These are phyloP conservation scores for Trichophyton mentagrophytes DNA, from an alignment of 2,329 filamentous ascomycete species.

Conservation along the genomic window DNA sequence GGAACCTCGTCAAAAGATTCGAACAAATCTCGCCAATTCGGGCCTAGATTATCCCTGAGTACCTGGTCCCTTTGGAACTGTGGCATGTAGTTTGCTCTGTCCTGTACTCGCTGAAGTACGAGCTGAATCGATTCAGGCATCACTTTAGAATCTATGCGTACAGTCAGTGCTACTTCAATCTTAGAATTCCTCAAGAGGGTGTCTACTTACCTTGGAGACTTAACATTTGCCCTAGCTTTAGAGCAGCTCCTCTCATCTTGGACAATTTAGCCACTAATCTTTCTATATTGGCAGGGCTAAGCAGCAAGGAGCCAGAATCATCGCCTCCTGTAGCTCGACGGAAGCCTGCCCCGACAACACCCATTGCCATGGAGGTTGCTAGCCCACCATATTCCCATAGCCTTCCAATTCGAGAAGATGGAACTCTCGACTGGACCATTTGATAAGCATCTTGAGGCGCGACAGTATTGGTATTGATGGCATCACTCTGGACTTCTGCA, in stretches of 20 bases:
- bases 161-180: conserved; percentile 6
- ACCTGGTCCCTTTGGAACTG: conserved; percentile 82
- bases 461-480: not conserved
- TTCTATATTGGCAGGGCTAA: conserved; percentile 85
- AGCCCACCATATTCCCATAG: conserved; percentile 92
- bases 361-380: conserved; percentile 89
- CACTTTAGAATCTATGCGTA: conserved; percentile 65
- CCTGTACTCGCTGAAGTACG: conserved; percentile 86
- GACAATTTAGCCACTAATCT: conserved; percentile 84
- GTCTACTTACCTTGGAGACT: conserved; percentile 61
- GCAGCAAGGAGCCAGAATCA: conserved; percentile 59
- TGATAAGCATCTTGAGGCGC: conserved; percentile 38
- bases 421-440: conserved; percentile 79
- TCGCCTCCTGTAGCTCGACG: conserved; percentile 63
- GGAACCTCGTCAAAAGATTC: conserved; percentile 77
- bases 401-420: conserved; percentile 71
- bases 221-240: conserved; percentile 96
- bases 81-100: conserved; percentile 96
- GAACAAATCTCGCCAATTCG: conserved; percentile 75
- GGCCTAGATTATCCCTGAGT: conserved; percentile 61
- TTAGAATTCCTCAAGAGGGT: not conserved
- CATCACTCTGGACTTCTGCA: not conserved
- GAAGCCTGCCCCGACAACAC: conserved; percentile 73
- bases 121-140: conserved; percentile 75
- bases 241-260: conserved; percentile 89